Conservation (phyloP, 2,329 filamentous ascomycete species). For the Phoma sp. region DNA sequence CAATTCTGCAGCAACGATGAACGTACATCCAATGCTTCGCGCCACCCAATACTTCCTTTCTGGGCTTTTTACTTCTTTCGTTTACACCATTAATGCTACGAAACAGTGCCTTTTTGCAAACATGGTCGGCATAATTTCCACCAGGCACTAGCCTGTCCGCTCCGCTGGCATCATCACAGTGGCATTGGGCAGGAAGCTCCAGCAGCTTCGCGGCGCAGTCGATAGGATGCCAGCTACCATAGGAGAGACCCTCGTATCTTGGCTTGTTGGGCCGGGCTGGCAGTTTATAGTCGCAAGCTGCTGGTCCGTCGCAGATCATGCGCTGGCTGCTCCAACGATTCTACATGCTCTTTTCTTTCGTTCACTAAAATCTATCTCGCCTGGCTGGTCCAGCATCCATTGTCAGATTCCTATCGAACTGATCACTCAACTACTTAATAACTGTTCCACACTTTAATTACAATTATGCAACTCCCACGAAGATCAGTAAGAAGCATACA, state of each 20-base stretch:
- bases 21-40: conserved; percentile 22
- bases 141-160: conserved; percentile 7
- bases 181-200: conserved; percentile 21
- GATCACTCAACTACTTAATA: conserved; percentile 2
- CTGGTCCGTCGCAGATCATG: conserved; percentile 13
- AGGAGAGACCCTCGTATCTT: not conserved
- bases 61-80: conserved; percentile 15
- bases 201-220: conserved; percentile 24
- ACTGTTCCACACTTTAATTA: not conserved
- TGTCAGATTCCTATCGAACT: not conserved
- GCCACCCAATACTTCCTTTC: conserved; percentile 16
- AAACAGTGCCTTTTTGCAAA: conserved; percentile 1
- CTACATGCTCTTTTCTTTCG: conserved; percentile 17
- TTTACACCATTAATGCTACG: conserved; percentile 9
- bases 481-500: conserved; percentile 31
- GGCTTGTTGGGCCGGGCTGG: conserved; percentile 4
- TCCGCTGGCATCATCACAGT: not conserved
- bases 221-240: conserved; percentile 4
- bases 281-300: conserved; percentile 19
- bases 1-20: conserved; percentile 8
- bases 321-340: conserved; percentile 25
- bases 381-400: conserved; percentile 25
- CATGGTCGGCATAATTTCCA: conserved; percentile 15
- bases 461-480: conserved; percentile 34
- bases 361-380: conserved; percentile 7